Base-by-base conservation (phyloP, 73 alveolate species). In the Effrenium voratum region DNA sequence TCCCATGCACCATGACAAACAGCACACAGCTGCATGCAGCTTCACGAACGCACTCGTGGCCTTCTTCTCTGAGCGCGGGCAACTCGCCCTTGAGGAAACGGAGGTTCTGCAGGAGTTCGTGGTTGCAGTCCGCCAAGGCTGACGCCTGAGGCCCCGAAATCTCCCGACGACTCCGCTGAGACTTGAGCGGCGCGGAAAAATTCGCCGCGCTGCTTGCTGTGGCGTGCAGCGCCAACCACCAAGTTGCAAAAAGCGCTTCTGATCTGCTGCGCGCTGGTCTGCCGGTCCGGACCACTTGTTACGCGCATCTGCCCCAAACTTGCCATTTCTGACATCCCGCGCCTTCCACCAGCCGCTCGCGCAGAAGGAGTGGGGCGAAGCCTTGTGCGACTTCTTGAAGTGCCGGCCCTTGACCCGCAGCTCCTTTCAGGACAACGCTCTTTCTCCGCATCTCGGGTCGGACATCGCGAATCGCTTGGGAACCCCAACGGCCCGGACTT, bases 291-390 rank as follows among this genome's bases (percentile, higher is more conserved):
- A n/a, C n/a, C n/a, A n/a, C n/a, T n/a, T n/a, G n/a, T n/a, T n/a
- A n/a, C n/a, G n/a, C n/a, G n/a, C n/a, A n/a, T n/a, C n/a, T n/a
- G n/a, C n/a, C n/a, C n/a, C n/a, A n/a, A n/a, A n/a, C n/a, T n/a
- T n/a, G n/a, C n/a, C 79, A 66, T 26, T 66, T 66, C 8, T 8
- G 36, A 43, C 4, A 60, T 5, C 91, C 34, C 32, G 2, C 59
- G 87, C 94, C 94, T 85, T 85, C 60, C 49, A 85, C 94, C 94
- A 85, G 43, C 94, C 94, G 70, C 82, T 85, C n/a, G n/a, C n/a
- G 81, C 94, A 85, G 63, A 85, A 32, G 63, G 94, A 85, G 70
- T 85, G 94, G 16, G 94, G 94, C 24, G 76, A 36, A 19, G 32
- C 49, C 57, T 36, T 36, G 26, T 49, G 47, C 50, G 73, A 49